Evolutionary conservation across 1,139 yeast genomes (phyloP), one percentile per base, ranked within the genome.

Genomic region (Candida sp.): DNA sequence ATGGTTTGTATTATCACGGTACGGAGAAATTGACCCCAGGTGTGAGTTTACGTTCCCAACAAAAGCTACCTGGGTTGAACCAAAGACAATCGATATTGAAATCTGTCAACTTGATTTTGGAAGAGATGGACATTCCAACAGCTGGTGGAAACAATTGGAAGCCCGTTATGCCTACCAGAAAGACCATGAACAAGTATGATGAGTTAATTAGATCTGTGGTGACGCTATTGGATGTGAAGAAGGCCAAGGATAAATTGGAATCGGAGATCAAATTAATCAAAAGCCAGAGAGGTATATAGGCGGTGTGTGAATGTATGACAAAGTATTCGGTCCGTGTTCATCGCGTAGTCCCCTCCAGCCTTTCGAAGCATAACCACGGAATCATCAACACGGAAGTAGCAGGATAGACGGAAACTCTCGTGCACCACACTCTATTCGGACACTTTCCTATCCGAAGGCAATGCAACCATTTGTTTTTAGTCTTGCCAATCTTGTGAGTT

Each of bases 91-190:
- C 94, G 1, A 83, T 90, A 5, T 92, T 93, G 61, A 82, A 88
- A 46, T 90, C 91, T 56, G 90, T 93, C 7, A 77, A 80, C 50
- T 80, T 84, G n/a, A 78, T 86, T 4, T 70, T 94, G 54, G 89
- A 86, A 52, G 99, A 94, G 63, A 72, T 94, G 56, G 94, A 87
- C 12, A 72, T 94, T 26, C 78, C 87, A 1, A 86, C 96, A 1
- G 80, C 77, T 4, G 81, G 81, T 17, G 81, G 81, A 8, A 77
- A 78, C 9, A 66, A 72, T 25, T 77, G 78, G 60, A 85, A 89
- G 56, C 98, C 99, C 1, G 85, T 86, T 0, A 88, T 96, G 89
- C 96, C 97, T 3, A 90, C 99, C 0, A 84, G 89, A 42, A 84
- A 80, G 52, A 92, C 96, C 1, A 84, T 91, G 70, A 80, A 86